Percentiles rank a stretch among this genome's conserved stretches.
Evolutionary conservation across 1,284 basidiomycete species (phyloP).

Genomic region (Wolfiporia cocos): DNA sequence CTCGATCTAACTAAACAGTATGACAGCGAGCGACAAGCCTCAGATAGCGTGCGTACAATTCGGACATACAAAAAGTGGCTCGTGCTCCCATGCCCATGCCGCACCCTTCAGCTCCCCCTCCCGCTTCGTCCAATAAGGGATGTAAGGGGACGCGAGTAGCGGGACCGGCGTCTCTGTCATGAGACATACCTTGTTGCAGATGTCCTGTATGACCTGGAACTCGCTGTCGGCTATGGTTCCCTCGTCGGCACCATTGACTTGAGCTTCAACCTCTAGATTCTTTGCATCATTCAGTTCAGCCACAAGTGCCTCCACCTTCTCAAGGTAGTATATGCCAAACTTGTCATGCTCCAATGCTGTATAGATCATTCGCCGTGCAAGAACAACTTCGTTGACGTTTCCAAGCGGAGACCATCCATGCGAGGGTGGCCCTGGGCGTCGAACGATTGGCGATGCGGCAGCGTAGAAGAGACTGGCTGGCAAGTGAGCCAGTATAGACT

Average conservation of each 20-base stretch:
- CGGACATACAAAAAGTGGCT: constrained; percentile 13
- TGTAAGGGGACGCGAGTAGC: constrained; percentile 12
- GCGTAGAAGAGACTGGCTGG: constrained; percentile 14
- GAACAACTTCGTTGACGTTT: constrained; percentile 22
- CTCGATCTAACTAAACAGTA: too few species aligned
- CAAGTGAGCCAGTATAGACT: constrained; percentile 12
- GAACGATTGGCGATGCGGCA: constrained; percentile 21
- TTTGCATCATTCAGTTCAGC: too few species aligned
- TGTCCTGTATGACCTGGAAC: too few species aligned
- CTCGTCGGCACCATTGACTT: too few species aligned
- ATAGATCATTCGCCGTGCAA: constrained; percentile 24
- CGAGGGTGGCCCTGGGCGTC: constrained; percentile 7
- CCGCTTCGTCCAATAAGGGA: constrained; percentile 14
- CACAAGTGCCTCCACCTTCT: too few species aligned
- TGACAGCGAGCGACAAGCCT: too few species aligned
- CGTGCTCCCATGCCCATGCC: constrained; percentile 3
- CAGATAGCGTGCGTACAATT: constrained; percentile 14
- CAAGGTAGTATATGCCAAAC: too few species aligned
- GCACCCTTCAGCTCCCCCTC: constrained; percentile 4
- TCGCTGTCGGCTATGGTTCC: too few species aligned
- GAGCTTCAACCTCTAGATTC: too few species aligned
- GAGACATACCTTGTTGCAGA: too few species aligned
- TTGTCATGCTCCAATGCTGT: constrained; percentile 12
- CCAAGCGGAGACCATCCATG: constrained; percentile 16
- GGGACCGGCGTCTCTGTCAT: too few species aligned